Base-by-base conservation (phyloP, 225 moss, liverwort and hornwort species). In the Neckera pumila region DNA sequence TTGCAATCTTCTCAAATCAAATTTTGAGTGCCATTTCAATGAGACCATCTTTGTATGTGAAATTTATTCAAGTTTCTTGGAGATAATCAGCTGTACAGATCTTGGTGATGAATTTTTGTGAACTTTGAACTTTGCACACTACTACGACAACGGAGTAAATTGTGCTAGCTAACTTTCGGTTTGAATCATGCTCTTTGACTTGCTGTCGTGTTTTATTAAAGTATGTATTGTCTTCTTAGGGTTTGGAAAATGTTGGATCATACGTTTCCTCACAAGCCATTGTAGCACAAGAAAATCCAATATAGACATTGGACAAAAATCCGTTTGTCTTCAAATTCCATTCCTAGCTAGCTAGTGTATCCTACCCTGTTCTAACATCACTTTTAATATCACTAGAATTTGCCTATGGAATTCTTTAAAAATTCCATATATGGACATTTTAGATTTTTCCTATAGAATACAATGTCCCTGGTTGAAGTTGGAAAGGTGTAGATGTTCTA, bases 131-230 rank as follows among this genome's bases (percentile, higher is more conserved):
- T 40, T 14, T 0, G 1, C 3, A 40, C 4, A 42, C 40, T 42
- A 8, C 1, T 0, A 5, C 4, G 0, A 38, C 26, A 70, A 38
- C 0, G 1, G 0, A 23, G 13, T 23, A 38, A 40, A 23, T 14
- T 70, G 70, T 2, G 3, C 5, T 40, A 14, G 14, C 25, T 5
- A 40, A 2, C 3, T 70, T 70, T 8, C 0, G 0, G 2, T 70
- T 40, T 14, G 14, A 69, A 38, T 69, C 7, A 7, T 38, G 7
- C 4, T 12, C 21, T 21, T 66, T 1, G 11, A n/a, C n/a, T n/a
- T 66, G 6, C 4, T 51, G 51, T 5, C 4, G 16, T 51, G 51
- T 51, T 51, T 15, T 51, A 51, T 51, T 66, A 19, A 66, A 36
- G 5, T 66, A 66, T 66, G 0, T 19, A 6, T 36, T 66, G 18